A percentile compares a stretch with the other conserved stretches of the same genome.
phyloP scores from a whole-genome alignment of 2,329 filamentous ascomycete genomes.

The Elsinoe batatas region DNA sequence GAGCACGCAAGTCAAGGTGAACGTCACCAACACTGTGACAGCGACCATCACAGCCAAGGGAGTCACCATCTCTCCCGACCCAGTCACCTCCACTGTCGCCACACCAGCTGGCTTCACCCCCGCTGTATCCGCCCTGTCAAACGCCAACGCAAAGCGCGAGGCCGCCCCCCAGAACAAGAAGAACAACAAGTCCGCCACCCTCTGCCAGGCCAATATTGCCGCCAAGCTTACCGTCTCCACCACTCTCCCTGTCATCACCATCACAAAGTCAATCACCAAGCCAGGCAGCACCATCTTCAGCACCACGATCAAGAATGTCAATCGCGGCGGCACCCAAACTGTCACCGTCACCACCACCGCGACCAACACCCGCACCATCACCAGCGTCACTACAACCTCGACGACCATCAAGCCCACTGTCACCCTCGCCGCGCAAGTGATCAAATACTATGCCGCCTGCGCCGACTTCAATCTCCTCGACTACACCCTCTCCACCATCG shows the following conservation, averaged over 20 bases:
- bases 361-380: not conserved
- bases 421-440: not conserved
- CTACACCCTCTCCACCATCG: conserved; percentile 1
- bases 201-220: not conserved
- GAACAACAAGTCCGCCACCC: not conserved
- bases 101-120: conserved; percentile 4
- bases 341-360: not conserved
- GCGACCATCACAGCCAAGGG: not conserved
- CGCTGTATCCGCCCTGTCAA: not conserved
- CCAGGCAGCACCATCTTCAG: not conserved
- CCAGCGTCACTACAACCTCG: not conserved
- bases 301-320: not conserved
- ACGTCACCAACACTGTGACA: not conserved
- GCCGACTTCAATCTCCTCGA: conserved; percentile 5
- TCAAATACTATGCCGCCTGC: conserved; percentile 2
- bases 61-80: conserved; percentile 2
- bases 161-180: not conserved
- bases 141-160: not conserved
- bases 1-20: not conserved
- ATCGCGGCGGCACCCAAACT: not conserved
- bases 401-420: conserved; percentile 7
- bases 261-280: not conserved
- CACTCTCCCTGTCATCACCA: not conserved
- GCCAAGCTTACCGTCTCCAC: not conserved
- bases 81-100: not conserved